phyloP scores from a whole-genome alignment of 1,284 basidiomycete species.

The Sutorius eximius region DNA sequence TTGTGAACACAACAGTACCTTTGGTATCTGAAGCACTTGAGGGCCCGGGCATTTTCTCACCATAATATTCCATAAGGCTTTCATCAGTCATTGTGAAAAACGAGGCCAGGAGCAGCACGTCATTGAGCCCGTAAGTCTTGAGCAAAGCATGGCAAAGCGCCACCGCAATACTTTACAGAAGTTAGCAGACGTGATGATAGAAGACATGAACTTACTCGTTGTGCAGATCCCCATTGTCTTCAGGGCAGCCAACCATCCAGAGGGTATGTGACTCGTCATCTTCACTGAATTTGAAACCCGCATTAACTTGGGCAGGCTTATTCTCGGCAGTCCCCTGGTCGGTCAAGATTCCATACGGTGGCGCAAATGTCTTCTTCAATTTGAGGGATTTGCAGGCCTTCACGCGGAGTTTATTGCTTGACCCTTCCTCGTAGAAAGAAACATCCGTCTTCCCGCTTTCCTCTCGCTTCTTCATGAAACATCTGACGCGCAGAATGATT shows the following conservation, averaged over 20 bases:
- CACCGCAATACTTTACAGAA: slow-evolving; percentile 14
- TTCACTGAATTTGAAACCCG: slow-evolving; percentile 6
- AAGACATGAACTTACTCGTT: slow-evolving; percentile 8
- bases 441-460: background rate
- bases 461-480: slow-evolving; percentile 17
- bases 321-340: background rate
- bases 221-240: background rate
- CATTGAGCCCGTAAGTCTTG: slow-evolving; percentile 20
- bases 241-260: slow-evolving; percentile 8
- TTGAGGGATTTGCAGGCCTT: slow-evolving; percentile 13
- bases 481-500: slow-evolving; percentile 12
- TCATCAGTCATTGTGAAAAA: slow-evolving; percentile 20
- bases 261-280: background rate
- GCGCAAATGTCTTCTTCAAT: slow-evolving; percentile 16
- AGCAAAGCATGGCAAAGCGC: slow-evolving; percentile 25
- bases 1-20: background rate
- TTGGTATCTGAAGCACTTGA: background rate
- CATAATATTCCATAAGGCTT: slow-evolving; percentile 3
- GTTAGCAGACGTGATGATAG: background rate
- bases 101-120: slow-evolving; percentile 18
- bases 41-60: background rate
- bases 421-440: background rate
- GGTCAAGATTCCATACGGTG: slow-evolving; percentile 7
- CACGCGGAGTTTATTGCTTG: slow-evolving; percentile 1
- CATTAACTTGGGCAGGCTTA: background rate